Percentiles rank a stretch among this genome's conserved stretches.
These are phyloP conservation scores for Xylaria sp. DNA, from an alignment of 2,329 filamentous ascomycete species.

Conservation along the genomic window DNA sequence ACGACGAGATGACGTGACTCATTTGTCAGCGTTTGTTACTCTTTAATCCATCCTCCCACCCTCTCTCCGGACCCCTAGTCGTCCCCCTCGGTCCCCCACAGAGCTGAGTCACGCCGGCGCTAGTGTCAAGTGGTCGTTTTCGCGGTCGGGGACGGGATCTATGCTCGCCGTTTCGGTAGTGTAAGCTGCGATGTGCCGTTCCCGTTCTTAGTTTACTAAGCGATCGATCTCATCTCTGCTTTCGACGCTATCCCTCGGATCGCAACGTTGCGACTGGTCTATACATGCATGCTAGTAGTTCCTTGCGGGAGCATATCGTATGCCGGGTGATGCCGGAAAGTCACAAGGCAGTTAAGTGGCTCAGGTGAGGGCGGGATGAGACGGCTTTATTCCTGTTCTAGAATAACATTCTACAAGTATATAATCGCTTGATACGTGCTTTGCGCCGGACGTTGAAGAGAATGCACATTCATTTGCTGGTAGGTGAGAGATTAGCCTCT, in stretches of 20 bases:
- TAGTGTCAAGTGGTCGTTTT: neutral
- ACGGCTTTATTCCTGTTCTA: neutral
- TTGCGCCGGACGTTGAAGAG: too few relatives aligned
- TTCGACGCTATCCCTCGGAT: neutral
- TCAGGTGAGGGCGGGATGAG: neutral
- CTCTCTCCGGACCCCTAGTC: neutral
- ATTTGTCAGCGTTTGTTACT: neutral
- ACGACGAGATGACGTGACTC: neutral
- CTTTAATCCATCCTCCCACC: neutral
- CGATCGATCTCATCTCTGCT: neutral
- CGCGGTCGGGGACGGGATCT: conserved; percentile 3
- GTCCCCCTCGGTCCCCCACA: neutral
- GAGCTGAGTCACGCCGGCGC: neutral
- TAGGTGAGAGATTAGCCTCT: too few relatives aligned
- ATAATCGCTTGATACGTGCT: neutral
- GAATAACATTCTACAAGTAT: neutral
- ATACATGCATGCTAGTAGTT: neutral
- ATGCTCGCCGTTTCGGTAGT: neutral
- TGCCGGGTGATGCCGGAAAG: too few relatives aligned
- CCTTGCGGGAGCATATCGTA: too few relatives aligned
- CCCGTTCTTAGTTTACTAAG: neutral
- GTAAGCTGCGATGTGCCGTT: neutral
- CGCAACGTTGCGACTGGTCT: neutral
- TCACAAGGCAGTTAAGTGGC: neutral
- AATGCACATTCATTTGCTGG: too few relatives aligned